These are phyloP conservation scores for Aureobasidium melanogenum DNA, from an alignment of 2,329 filamentous ascomycete species.

Conservation along the genomic window DNA sequence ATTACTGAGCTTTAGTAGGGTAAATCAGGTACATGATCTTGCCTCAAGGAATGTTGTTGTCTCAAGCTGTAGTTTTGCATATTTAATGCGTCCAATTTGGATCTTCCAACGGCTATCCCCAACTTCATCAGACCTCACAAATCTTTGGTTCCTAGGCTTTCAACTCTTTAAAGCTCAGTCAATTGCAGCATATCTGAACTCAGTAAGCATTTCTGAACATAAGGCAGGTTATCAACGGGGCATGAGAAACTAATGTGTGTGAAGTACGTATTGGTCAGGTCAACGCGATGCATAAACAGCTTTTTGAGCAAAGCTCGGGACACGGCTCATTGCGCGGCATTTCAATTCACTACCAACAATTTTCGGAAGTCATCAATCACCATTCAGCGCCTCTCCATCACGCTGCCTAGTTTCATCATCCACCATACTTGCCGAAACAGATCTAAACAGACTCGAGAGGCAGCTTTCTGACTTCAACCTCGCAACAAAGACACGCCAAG, in stretches of 20 bases:
- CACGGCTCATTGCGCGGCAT: background rate
- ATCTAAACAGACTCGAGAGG: conserved; percentile 12
- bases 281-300: background rate
- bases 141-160: background rate
- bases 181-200: background rate
- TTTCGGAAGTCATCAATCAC: background rate
- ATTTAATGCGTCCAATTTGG: background rate
- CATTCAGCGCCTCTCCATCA: background rate
- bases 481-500: conserved; percentile 16
- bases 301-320: background rate
- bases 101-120: background rate
- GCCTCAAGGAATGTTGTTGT: no score
- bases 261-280: background rate
- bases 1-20: background rate
- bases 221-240: no score
- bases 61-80: no score
- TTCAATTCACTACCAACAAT: background rate
- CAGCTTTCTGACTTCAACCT: conserved; percentile 19
- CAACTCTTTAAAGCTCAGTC: background rate
- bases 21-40: no score
- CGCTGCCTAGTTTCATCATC: background rate
- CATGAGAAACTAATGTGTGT: background rate
- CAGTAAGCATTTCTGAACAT: no score
- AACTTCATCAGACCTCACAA: background rate
- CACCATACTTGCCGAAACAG: conserved; percentile 14